phyloP scores from a whole-genome alignment of 305 asterid species.

The Petunia hybrid region DNA sequence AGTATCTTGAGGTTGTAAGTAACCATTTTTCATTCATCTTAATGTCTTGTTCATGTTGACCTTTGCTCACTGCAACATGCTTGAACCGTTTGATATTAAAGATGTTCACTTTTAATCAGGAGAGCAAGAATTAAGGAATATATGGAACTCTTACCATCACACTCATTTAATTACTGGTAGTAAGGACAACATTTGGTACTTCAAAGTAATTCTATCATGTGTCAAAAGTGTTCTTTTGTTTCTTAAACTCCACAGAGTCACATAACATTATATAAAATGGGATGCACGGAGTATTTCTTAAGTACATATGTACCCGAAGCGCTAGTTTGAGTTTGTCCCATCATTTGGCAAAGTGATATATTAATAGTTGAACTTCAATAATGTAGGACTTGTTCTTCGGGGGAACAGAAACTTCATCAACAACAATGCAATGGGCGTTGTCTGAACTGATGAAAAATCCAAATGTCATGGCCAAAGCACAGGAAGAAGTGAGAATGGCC shows the following conservation, averaged over 20 bases:
- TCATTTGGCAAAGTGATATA: neutral
- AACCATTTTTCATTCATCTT: neutral
- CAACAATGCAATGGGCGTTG: constrained; percentile 5
- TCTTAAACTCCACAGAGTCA: neutral
- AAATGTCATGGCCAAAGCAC: neutral
- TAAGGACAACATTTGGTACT: neutral
- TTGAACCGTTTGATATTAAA: neutral
- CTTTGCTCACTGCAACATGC: too few relatives aligned
- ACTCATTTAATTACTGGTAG: neutral
- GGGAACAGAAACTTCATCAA: constrained; percentile 17
- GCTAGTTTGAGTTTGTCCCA: neutral
- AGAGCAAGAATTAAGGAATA: neutral
- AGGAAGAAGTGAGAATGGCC: neutral
- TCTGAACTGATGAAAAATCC: neutral
- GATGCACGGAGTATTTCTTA: neutral
- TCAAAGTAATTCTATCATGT: neutral
- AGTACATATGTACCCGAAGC: neutral
- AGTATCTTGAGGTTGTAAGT: neutral
- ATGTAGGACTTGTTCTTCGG: constrained; percentile 2
- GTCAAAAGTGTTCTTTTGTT: neutral
- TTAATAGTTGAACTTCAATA: neutral
- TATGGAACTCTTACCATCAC: neutral
- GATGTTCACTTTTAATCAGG: neutral
- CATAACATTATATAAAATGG: neutral
- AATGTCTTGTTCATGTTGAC: neutral